These are phyloP conservation scores for Aureobasidium uvarum DNA, from an alignment of 2,329 filamentous ascomycete genomes.

Conservation along the genomic window DNA sequence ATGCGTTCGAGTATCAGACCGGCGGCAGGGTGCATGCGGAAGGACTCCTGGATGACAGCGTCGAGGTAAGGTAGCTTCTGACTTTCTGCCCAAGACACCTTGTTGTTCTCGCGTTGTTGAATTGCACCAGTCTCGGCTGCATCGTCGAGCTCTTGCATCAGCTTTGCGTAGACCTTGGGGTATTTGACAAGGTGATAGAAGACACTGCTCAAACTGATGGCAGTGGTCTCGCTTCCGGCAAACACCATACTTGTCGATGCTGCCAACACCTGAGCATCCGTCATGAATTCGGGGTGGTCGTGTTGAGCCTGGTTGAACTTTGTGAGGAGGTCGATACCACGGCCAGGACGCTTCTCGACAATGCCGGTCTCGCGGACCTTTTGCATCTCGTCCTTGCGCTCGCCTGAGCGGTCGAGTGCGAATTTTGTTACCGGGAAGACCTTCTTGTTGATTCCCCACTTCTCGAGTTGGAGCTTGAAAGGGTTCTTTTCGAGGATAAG, in stretches of 20 bases:
- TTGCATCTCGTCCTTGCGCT: conserved; percentile 57
- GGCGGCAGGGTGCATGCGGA: conserved; percentile 71
- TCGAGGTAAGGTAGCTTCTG: conserved; percentile 73
- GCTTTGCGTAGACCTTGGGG: conserved; percentile 53
- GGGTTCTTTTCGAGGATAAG: conserved; percentile 71
- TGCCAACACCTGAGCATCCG: conserved; percentile 64
- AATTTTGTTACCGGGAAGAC: conserved; percentile 73
- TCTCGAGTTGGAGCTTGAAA: conserved; percentile 64
- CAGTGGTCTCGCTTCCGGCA: conserved; percentile 77
- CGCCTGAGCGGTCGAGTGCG: conserved; percentile 64
- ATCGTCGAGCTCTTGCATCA: conserved; percentile 63
- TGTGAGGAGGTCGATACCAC: conserved; percentile 61
- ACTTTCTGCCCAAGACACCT: conserved; percentile 67
- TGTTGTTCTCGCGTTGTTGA: conserved; percentile 48
- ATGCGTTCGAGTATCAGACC: conserved; percentile 72
- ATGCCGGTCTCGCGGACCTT: conserved; percentile 47
- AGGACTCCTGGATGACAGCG: conserved; percentile 73
- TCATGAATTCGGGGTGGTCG: conserved; percentile 69
- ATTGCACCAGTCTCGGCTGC: conserved; percentile 54
- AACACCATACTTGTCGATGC: conserved; percentile 70
- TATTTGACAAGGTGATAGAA: conserved; percentile 73
- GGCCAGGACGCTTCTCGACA: conserved; percentile 39
- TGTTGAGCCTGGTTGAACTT: conserved; percentile 70
- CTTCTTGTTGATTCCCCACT: conserved; percentile 64
- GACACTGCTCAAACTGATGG: conserved; percentile 67